Evolutionary conservation across 2,329 filamentous ascomycete species (phyloP).

Genomic region (Aspergillus vadensis): DNA sequence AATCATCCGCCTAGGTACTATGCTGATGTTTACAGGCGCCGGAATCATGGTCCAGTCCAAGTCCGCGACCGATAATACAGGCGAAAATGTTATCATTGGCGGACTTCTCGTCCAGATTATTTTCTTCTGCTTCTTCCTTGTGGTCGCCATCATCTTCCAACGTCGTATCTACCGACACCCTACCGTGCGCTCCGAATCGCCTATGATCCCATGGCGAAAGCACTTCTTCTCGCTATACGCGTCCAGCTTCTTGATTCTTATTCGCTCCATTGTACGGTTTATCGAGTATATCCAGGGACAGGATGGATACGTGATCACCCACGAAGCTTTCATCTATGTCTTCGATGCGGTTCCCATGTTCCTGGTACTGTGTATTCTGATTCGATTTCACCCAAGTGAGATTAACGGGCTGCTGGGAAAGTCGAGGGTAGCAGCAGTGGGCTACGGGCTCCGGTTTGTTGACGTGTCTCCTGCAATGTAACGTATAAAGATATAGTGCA

Average conservation of each 20-base stretch:
- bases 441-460: not conserved
- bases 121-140: slow-evolving; percentile 22
- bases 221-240: slow-evolving; percentile 23
- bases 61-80: slow-evolving; percentile 6
- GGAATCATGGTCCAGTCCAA: slow-evolving; percentile 15
- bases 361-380: slow-evolving; percentile 11
- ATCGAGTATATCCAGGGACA: slow-evolving; percentile 33
- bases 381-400: slow-evolving; percentile 4
- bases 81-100: slow-evolving; percentile 20
- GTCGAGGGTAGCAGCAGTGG: slow-evolving; percentile 4
- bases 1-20: not conserved
- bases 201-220: slow-evolving; percentile 9
- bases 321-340: slow-evolving; percentile 35
- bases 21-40: not conserved
- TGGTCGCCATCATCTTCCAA: slow-evolving; percentile 20
- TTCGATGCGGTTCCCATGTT: slow-evolving; percentile 37
- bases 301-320: slow-evolving; percentile 27
- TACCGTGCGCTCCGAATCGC: slow-evolving; percentile 10
- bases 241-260: slow-evolving; percentile 30
- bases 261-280: slow-evolving; percentile 35
- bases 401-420: slow-evolving; percentile 3
- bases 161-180: slow-evolving; percentile 15
- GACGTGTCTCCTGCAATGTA: slow-evolving; percentile 1
- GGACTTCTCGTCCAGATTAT: slow-evolving; percentile 24
- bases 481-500: not conserved